Conservation (phyloP, 2,329 filamentous ascomycete genomes). For the Coniochaeta ligniaria region DNA sequence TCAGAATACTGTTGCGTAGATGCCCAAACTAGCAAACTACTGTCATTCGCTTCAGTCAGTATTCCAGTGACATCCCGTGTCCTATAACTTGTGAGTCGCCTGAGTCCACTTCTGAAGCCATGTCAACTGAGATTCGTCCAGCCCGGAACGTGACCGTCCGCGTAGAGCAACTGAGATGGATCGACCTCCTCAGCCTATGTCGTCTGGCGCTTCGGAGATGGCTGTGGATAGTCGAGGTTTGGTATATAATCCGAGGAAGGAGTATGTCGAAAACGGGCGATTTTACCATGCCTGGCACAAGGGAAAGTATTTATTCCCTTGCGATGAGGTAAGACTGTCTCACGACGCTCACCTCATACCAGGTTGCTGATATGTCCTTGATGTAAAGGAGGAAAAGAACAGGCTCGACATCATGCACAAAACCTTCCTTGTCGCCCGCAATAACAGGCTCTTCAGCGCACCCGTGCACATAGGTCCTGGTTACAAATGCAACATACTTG, state of each 20-base stretch:
- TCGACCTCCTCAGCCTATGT: background rate
- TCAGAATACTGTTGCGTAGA: background rate
- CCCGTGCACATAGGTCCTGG: slow-evolving; percentile 19
- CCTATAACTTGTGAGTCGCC: background rate
- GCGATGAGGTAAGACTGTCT: slow-evolving; percentile 56
- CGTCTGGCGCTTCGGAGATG: background rate
- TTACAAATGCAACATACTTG: slow-evolving; percentile 34
- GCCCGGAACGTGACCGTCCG: background rate
- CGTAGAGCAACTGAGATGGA: background rate
- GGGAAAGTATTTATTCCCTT: slow-evolving; percentile 69
- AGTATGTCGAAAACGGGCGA: slow-evolving; percentile 59
- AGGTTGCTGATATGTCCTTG: slow-evolving; percentile 9
- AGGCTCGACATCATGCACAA: slow-evolving; percentile 79
- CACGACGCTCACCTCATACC: background rate
- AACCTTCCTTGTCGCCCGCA: slow-evolving; percentile 60
- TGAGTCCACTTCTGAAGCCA: background rate
- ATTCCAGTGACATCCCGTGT: background rate
- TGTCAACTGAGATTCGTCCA: background rate
- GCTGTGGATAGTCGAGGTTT: background rate
- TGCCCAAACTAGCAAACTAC: background rate
- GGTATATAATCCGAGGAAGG: slow-evolving; percentile 3
- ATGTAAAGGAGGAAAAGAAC: slow-evolving; percentile 58
- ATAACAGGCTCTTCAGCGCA: slow-evolving; percentile 25
- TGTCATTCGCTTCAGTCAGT: background rate
- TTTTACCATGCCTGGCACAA: slow-evolving; percentile 53